A percentile compares a stretch with the other conserved stretches of the same genome.
Conservation (phyloP, 2,329 filamentous ascomycete species). For the Proliferodiscus dingleyae region DNA sequence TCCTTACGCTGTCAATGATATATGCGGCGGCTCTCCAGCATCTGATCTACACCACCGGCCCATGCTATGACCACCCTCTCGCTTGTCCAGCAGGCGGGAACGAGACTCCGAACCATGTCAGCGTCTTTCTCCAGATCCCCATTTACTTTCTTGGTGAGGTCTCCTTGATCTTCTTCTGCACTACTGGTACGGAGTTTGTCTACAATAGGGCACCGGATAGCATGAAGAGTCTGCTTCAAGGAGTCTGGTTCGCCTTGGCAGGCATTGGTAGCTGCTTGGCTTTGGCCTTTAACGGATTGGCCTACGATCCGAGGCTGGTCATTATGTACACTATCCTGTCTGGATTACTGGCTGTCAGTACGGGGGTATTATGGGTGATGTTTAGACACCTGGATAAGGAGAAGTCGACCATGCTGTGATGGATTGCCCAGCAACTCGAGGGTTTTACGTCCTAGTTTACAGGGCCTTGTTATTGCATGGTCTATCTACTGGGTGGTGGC, state of each 20-base stretch:
- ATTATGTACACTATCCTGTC: constrained; percentile 63
- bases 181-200: constrained; percentile 55
- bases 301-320: constrained; percentile 37
- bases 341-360: constrained; percentile 42
- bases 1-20: constrained; percentile 45
- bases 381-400: constrained; percentile 3
- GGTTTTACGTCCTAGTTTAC: too few species aligned
- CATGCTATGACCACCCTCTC: constrained; percentile 39
- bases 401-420: not conserved
- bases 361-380: constrained; percentile 31
- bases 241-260: constrained; percentile 50
- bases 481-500: too few species aligned
- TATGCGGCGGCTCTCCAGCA: constrained; percentile 52
- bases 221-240: constrained; percentile 34
- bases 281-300: constrained; percentile 37
- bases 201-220: constrained; percentile 53
- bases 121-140: constrained; percentile 43
- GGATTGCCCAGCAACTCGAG: too few species aligned
- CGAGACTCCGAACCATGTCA: constrained; percentile 35
- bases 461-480: too few species aligned
- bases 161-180: constrained; percentile 44
- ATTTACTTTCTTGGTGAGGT: constrained; percentile 42
- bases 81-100: constrained; percentile 27
- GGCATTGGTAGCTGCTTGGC: constrained; percentile 47
- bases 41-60: constrained; percentile 47